phyloP scores from a whole-genome alignment of 768 basidiomycete species.

The Galerina marginata region DNA sequence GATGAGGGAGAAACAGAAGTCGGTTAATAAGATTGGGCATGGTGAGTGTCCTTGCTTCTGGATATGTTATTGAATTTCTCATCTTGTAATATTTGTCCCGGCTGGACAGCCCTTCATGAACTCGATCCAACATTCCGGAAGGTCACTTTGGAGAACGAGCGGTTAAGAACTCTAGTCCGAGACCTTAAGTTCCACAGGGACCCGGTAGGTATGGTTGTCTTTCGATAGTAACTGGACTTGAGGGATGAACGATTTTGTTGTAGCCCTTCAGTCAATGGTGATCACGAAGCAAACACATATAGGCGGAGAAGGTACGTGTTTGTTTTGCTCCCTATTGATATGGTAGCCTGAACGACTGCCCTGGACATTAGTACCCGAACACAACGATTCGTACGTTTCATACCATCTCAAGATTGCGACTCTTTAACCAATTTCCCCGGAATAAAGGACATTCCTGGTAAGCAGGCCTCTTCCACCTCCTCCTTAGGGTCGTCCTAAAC shows the following conservation, averaged over 20 bases:
- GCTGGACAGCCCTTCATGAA: slow-evolving; percentile 73
- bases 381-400: slow-evolving; percentile 86
- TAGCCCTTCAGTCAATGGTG: slow-evolving; percentile 91
- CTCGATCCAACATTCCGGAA: slow-evolving; percentile 82
- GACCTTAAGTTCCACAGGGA: slow-evolving; percentile 86
- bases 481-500: slow-evolving; percentile 1
- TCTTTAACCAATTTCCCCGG: background rate
- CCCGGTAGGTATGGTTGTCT: slow-evolving; percentile 69
- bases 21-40: slow-evolving; percentile 96
- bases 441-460: slow-evolving; percentile 73
- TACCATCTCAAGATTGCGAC: background rate
- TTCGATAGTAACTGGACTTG: background rate
- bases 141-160: slow-evolving; percentile 81
- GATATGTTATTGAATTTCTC: background rate
- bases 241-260: background rate
- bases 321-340: background rate
- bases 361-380: slow-evolving; percentile 69
- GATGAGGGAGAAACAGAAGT: slow-evolving; percentile 68
- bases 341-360: background rate
- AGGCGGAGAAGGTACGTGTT: slow-evolving; percentile 80
- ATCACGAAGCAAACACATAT: slow-evolving; percentile 95
- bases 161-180: slow-evolving; percentile 68
- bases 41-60: slow-evolving; percentile 48
- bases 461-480: slow-evolving; percentile 20
- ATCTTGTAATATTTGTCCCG: background rate